Conservation (phyloP, 73 alveolate genomes). For the Tetrahymena malaccensis region DNA sequence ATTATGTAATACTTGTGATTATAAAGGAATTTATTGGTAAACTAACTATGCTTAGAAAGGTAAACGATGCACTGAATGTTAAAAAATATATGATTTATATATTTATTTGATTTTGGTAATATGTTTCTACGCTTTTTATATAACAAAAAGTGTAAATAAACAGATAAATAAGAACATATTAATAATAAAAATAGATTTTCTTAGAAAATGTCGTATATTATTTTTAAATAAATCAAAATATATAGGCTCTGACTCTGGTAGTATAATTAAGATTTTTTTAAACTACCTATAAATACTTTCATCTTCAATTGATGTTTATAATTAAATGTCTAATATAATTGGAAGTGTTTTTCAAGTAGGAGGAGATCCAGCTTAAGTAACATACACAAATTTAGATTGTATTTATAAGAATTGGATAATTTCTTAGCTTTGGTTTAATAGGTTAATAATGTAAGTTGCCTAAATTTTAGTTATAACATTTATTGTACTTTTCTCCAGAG, state of each 20-base stretch:
- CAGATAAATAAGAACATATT: not conserved
- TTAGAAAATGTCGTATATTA: not conserved
- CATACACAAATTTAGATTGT: not conserved
- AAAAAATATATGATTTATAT: not conserved
- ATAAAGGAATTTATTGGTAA: not conserved
- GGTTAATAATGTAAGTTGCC: not conserved
- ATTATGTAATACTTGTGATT: not conserved
- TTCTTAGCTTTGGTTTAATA: not conserved
- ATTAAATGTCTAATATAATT: not conserved
- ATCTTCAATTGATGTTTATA: not conserved
- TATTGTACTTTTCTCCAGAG: not conserved
- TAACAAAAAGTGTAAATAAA: not conserved
- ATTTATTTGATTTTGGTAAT: not conserved
- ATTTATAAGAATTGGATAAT: not conserved
- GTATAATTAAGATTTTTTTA: not conserved
- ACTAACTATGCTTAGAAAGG: not conserved
- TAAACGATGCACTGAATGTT: not conserved
- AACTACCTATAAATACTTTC: not conserved
- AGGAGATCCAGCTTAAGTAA: not conserved
- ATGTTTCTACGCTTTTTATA: not conserved
- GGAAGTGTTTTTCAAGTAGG: not conserved
- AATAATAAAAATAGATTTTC: not conserved
- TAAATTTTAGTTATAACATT: not conserved
- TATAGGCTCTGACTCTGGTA: not conserved
- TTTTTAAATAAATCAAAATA: not conserved